A percentile compares a stretch with the other conserved stretches of the same genome.
These are phyloP conservation scores for Tricharina praecox DNA, from an alignment of 495 filamentous ascomycete genomes.

Conservation along the genomic window DNA sequence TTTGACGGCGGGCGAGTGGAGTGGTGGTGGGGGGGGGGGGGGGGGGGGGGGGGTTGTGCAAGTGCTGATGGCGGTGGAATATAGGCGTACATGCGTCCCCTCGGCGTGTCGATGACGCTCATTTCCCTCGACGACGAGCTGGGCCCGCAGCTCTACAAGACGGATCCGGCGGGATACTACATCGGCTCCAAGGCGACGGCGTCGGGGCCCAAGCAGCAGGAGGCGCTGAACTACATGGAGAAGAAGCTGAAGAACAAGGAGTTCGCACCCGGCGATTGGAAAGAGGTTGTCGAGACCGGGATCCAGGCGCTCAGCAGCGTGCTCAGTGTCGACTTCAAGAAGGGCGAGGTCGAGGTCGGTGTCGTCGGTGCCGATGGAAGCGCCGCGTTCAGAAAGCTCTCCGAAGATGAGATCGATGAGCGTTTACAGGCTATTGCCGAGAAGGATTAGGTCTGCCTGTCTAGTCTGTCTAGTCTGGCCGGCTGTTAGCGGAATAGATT, in stretches of 20 bases:
- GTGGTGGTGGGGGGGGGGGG: too few relatives aligned
- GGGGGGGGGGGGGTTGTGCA: too few relatives aligned
- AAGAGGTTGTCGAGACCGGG: slow-evolving; percentile 91
- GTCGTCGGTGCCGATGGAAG: slow-evolving; percentile 76
- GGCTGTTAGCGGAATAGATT: too few relatives aligned
- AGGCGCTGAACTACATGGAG: slow-evolving; percentile 92
- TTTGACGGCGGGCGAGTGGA: too few relatives aligned
- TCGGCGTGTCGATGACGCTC: slow-evolving; percentile 84
- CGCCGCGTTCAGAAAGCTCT: slow-evolving; percentile 67
- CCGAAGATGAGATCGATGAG: slow-evolving; percentile 96
- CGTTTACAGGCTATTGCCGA: slow-evolving; percentile 92
- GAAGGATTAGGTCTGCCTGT: slow-evolving; percentile 94
- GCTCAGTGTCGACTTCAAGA: slow-evolving; percentile 98
- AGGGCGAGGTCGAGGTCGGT: slow-evolving; percentile 92
- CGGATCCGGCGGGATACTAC: slow-evolving; percentile 94
- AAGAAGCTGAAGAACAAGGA: slow-evolving; percentile 99
- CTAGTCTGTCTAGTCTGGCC: too few relatives aligned
- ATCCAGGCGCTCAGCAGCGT: slow-evolving; percentile 90
- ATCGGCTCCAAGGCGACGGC: slow-evolving; percentile 96
- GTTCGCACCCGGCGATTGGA: slow-evolving; percentile 77
- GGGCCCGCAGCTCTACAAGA: slow-evolving; percentile 96
- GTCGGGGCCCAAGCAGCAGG: slow-evolving; percentile 92
- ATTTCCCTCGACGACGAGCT: slow-evolving; percentile 84
- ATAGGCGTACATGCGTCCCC: slow-evolving; percentile 93
- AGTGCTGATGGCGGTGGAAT: too few relatives aligned